Base-by-base conservation (phyloP, 2,329 filamentous ascomycete species). In the Fusarium albosuccineum region DNA sequence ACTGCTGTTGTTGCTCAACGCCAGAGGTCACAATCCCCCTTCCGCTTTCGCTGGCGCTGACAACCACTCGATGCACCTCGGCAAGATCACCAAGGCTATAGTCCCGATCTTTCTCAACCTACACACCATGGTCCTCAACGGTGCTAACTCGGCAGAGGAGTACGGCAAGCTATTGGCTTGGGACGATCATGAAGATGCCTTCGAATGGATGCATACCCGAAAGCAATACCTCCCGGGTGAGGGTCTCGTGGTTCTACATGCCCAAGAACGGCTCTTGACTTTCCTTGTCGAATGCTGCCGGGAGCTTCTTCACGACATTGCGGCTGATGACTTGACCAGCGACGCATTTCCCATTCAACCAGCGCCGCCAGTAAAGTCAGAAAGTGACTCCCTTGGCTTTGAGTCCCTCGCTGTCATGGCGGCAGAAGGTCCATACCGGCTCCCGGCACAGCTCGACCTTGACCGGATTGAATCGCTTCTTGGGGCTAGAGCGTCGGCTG, bases 341-440 rank as follows among this genome's bases (percentile, higher is more conserved):
- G 1, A 74, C 2, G n/a, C 14, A 11, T 70, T 62, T 54, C 72
- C 79, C 1, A 50, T 82, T 34, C 76, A 78, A 54, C 78, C 80
- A 0, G 79, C 82, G 39, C 82, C 82, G 2, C 54, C 46, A 9
- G 66, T 73, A 34, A 79, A 71, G 59, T 70, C 64, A 1, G 75
- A 70, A 16, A 72, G 45, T 1, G 75, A 80, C 1, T 30, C 71
- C 0, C 72, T 60, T 2, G 79, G 78, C 0, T 78, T 81, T 42
- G 70, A 71, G 3, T 81, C 80, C 1, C 69, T 86, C 26, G 74
- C 77, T 5, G 66, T 74, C 1, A 77, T 85, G 67, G 76, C 81
- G 1, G 73, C 79, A 2, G 85, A 89, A 64, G 83, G 82, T 0
- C 84, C 86, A 1, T 90, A 89, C 59, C 76, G 83, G 4, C 53